Conservation (phyloP, 1,284 basidiomycete genomes). For the Apiotrichum montevideense region DNA sequence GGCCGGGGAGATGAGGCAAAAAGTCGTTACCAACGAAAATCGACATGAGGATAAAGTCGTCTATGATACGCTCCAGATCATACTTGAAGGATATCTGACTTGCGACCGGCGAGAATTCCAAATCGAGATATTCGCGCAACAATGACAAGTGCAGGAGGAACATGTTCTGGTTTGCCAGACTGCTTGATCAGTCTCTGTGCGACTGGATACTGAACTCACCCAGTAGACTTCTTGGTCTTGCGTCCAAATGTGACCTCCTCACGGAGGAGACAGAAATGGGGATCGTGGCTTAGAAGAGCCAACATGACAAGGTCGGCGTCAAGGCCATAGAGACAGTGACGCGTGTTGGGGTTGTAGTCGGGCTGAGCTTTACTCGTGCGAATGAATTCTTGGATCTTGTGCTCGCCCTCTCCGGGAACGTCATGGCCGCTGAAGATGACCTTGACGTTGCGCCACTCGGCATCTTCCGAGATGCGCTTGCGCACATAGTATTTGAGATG, state of each 20-base stretch:
- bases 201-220: conserved; percentile 49
- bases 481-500: conserved; percentile 95
- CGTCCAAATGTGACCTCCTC: conserved; percentile 99
- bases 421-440: conserved; percentile 98
- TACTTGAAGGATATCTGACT: conserved; percentile 61
- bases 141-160: conserved; percentile 91
- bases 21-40: conserved; percentile 98
- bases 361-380: conserved; percentile 88
- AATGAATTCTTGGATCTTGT: conserved; percentile 99
- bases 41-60: conserved; percentile 94
- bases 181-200: conserved; percentile 30
- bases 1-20: conserved; percentile 87
- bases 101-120: conserved; percentile 70
- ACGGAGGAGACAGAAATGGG: conserved; percentile 93
- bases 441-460: conserved; percentile 85
- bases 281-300: conserved; percentile 92
- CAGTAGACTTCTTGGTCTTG: conserved; percentile 61
- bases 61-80: conserved; percentile 86
- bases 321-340: conserved; percentile 96
- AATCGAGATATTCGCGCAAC: conserved; percentile 92
- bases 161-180: conserved; percentile 83
- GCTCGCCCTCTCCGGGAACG: conserved; percentile 97
- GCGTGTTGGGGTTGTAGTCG: conserved; percentile 59
- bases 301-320: conserved; percentile 99
- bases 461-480: conserved; percentile 93